Evolutionary conservation across 345 rosid species (phyloP).

Genomic region (Eucalyptus marginata): DNA sequence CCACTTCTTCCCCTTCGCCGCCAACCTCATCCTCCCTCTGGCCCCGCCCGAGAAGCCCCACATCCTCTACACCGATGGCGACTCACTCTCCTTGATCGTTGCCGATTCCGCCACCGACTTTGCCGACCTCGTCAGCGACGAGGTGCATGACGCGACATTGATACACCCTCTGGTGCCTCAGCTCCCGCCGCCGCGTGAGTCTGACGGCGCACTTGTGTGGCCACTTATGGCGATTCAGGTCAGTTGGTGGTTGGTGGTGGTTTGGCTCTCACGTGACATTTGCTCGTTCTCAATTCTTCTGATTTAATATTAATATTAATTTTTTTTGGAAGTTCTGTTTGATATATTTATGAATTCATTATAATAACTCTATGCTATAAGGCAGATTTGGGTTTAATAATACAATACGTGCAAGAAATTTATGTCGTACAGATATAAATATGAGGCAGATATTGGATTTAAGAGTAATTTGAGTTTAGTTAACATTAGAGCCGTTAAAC

Average conservation of each 20-base stretch:
- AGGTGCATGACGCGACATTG: neutral
- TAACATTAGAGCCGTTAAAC: too few relatives aligned
- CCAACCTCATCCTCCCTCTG: conserved; percentile 2
- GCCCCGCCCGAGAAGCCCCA: conserved; percentile 6
- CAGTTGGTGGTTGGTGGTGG: neutral
- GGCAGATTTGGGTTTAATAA: too few relatives aligned
- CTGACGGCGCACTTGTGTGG: neutral
- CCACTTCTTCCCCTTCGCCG: conserved; percentile 31
- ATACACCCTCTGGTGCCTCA: conserved; percentile 14
- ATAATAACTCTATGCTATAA: neutral
- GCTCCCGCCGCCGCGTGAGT: neutral
- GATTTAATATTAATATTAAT: accelerated
- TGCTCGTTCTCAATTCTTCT: neutral
- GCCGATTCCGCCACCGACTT: conserved; percentile 15
- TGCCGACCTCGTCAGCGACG: neutral
- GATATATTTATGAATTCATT: neutral
- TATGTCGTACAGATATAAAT: neutral
- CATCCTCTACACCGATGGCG: neutral
- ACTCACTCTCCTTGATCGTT: conserved; percentile 2
- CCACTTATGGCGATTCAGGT: conserved; percentile 18
- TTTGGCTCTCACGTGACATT: neutral
- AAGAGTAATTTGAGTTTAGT: neutral
- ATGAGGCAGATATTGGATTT: neutral
- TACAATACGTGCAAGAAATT: neutral
- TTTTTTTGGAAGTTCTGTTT: neutral